These are phyloP conservation scores for Pyrus betulifolia DNA, from an alignment of 306 rosid genomes.

Conservation along the genomic window DNA sequence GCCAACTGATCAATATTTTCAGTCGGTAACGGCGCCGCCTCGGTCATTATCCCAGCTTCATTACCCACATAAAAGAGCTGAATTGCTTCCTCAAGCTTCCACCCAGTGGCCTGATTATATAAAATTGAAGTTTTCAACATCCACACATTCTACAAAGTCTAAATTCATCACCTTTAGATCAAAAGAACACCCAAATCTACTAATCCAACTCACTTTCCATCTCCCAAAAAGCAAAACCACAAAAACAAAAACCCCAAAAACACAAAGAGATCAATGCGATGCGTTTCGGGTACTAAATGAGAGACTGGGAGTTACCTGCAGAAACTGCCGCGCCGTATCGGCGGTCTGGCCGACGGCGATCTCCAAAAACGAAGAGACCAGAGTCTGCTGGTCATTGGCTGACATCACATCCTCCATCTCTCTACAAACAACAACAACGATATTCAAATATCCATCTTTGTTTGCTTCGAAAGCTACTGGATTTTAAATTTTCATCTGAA, in stretches of 20 bases:
- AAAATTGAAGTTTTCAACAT: constrained; percentile 16
- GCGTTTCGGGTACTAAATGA: neutral
- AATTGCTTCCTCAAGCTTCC: constrained; percentile 95
- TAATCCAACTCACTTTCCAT: neutral
- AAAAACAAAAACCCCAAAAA: neutral
- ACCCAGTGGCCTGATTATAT: constrained; percentile 70
- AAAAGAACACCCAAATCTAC: neutral
- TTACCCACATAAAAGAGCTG: constrained; percentile 73
- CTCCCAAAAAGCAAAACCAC: neutral
- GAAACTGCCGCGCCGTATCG: constrained; percentile 42
- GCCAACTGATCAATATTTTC: constrained; percentile 37
- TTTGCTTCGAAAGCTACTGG: neutral
- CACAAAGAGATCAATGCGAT: constrained; percentile 1
- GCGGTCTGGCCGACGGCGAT: constrained; percentile 47
- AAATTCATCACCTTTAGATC: neutral
- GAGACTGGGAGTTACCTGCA: constrained; percentile 24
- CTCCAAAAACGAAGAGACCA: constrained; percentile 45
- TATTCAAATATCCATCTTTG: neutral
- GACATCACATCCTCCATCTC: constrained; percentile 33
- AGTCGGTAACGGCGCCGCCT: constrained; percentile 26
- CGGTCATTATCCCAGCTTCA: constrained; percentile 47
- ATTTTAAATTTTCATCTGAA: neutral
- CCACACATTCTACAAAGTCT: neutral
- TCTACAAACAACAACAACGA: neutral
- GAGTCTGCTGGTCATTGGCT: constrained; percentile 34